These are phyloP conservation scores for Cladorrhinum sp. DNA, from an alignment of 2,329 filamentous ascomycete species.

Conservation along the genomic window DNA sequence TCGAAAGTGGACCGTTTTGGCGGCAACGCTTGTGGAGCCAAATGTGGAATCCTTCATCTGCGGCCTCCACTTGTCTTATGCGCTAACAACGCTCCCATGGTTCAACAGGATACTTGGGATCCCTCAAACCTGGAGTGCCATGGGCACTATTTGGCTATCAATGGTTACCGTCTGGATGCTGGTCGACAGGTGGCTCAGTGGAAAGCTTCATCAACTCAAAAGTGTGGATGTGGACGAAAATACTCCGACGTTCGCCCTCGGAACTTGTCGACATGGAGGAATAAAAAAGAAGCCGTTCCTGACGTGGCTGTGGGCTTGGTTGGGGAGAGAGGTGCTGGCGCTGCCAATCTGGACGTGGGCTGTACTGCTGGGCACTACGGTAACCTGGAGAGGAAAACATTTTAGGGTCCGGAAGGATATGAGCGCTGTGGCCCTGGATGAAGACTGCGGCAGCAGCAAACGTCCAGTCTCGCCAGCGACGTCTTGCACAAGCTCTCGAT, in stretches of 20 bases:
- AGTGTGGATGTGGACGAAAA: constrained; percentile 69
- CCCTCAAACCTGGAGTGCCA: constrained; percentile 64
- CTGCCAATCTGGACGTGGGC: constrained; percentile 90
- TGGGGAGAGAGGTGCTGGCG: constrained; percentile 77
- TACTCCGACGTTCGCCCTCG: constrained; percentile 71
- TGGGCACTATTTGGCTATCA: constrained; percentile 62
- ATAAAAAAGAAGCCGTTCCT: constrained; percentile 54
- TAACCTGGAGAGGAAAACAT: constrained; percentile 79
- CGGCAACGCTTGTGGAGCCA: constrained; percentile 88
- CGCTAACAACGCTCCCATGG: constrained; percentile 68
- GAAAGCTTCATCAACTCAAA: constrained; percentile 67
- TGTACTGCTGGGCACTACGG: constrained; percentile 80
- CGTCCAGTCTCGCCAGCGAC: neutral
- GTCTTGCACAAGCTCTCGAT: constrained; percentile 6
- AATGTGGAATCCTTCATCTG: constrained; percentile 87
- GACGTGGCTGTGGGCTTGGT: constrained; percentile 79
- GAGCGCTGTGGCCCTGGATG: constrained; percentile 56
- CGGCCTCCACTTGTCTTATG: constrained; percentile 75
- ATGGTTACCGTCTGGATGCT: constrained; percentile 69
- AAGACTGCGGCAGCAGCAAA: neutral
- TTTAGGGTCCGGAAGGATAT: constrained; percentile 85
- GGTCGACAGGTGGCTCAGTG: constrained; percentile 71
- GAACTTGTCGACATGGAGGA: constrained; percentile 36
- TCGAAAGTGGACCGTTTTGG: constrained; percentile 86
- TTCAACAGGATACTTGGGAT: constrained; percentile 53